A percentile compares a stretch with the other conserved stretches of the same genome.
These are phyloP conservation scores for Prunus dulcis DNA, from an alignment of 306 rosid species.

Conservation along the genomic window DNA sequence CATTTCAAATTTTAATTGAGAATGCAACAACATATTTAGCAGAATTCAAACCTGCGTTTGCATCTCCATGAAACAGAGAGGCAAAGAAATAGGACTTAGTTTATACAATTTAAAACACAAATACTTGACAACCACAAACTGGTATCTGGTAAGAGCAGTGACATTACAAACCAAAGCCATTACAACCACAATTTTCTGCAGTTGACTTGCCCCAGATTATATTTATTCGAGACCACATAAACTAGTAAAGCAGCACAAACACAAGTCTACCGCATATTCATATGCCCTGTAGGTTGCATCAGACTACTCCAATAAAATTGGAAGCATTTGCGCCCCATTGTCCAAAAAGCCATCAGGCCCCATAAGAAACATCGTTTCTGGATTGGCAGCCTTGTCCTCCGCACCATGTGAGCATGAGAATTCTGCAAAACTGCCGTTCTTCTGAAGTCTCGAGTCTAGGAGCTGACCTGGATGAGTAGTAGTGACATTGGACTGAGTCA, in stretches of 20 bases:
- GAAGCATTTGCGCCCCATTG: conserved; percentile 46
- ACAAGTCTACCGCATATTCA: background rate
- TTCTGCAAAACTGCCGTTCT: conserved; percentile 24
- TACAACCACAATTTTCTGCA: background rate
- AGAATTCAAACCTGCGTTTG: too few relatives aligned
- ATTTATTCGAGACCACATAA: conserved; percentile 1
- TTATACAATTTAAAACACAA: background rate
- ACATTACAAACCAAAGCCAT: background rate
- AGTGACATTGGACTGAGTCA: conserved; percentile 36
- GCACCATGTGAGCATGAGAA: conserved; percentile 23
- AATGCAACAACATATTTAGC: too few relatives aligned
- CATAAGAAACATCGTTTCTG: conserved; percentile 40
- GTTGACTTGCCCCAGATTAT: conserved; percentile 8
- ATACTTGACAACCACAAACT: background rate
- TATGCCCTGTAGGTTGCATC: background rate
- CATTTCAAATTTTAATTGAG: too few relatives aligned
- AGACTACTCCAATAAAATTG: conserved; percentile 63
- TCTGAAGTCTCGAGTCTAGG: conserved; percentile 31
- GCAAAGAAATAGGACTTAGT: too few relatives aligned
- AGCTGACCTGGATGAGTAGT: conserved; percentile 38
- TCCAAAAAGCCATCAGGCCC: conserved; percentile 42
- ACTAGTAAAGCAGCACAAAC: background rate
- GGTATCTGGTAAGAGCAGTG: background rate
- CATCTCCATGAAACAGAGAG: background rate
- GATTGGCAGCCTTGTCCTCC: conserved; percentile 29